A percentile compares a stretch with the other conserved stretches of the same genome.
Evolutionary conservation across 176 grass and related monocot genomes (phyloP).

Genomic region (Lolium multiflorum): DNA sequence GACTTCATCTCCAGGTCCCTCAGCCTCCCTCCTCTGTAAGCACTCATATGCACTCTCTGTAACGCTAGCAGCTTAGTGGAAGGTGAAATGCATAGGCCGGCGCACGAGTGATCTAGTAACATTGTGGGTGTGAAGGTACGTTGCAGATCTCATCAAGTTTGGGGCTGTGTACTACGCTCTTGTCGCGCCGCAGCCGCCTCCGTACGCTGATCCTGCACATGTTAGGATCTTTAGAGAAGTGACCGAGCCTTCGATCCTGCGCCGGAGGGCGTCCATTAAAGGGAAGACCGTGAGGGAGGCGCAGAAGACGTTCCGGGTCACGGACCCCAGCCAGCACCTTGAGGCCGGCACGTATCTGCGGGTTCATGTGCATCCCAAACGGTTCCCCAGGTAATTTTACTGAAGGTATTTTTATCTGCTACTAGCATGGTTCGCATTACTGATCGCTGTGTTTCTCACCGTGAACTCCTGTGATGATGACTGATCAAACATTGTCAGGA

Average conservation of each 20-base stretch:
- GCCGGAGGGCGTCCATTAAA: constrained; percentile 79
- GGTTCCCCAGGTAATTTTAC: constrained; percentile 73
- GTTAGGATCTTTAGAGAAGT: constrained; percentile 81
- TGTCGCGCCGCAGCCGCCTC: constrained; percentile 83
- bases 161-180: constrained; percentile 88
- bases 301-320: constrained; percentile 91
- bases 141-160: constrained; percentile 93
- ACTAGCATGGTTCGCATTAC: background rate
- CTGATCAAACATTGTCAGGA: too few species aligned
- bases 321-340: constrained; percentile 64
- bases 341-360: constrained; percentile 81
- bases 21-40: constrained; percentile 86
- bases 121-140: constrained; percentile 78
- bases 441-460: background rate
- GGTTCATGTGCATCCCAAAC: constrained; percentile 92
- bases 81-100: background rate
- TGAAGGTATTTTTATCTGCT: background rate
- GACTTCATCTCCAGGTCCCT: constrained; percentile 83
- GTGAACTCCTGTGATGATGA: background rate
- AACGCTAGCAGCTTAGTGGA: background rate
- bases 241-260: constrained; percentile 69
- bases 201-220: constrained; percentile 68
- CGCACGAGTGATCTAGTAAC: constrained; percentile 16
- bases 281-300: constrained; percentile 95
- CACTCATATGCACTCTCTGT: constrained; percentile 1